phyloP scores from a whole-genome alignment of 2,329 filamentous ascomycete genomes.

The Coniochaeta sp. region DNA sequence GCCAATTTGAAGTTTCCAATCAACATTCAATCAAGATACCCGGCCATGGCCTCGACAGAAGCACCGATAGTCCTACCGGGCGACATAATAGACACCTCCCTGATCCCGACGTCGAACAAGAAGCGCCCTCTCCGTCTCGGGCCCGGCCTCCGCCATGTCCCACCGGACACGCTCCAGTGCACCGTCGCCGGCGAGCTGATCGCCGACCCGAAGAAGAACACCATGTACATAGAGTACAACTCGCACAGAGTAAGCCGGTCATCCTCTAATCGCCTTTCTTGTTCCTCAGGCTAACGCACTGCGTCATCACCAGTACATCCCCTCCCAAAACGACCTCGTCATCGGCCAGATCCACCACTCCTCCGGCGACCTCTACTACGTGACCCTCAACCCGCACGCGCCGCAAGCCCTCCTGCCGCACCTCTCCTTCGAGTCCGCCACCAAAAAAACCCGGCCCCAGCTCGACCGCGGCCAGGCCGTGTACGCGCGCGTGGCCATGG shows the following conservation, averaged over 20 bases:
- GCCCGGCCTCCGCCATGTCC: constrained; percentile 75
- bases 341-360: constrained; percentile 79
- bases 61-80: constrained; percentile 73
- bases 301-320: constrained; percentile 56
- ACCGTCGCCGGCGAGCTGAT: constrained; percentile 61
- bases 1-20: background rate
- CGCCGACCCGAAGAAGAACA: constrained; percentile 65
- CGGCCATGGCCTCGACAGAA: constrained; percentile 24
- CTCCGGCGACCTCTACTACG: constrained; percentile 71
- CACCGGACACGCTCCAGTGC: constrained; percentile 64
- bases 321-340: constrained; percentile 75
- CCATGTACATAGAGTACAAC: constrained; percentile 68
- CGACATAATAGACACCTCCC: constrained; percentile 59
- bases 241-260: constrained; percentile 50
- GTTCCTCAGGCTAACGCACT: constrained; percentile 5
- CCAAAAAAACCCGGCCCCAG: constrained; percentile 83
- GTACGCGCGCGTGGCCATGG: constrained; percentile 76
- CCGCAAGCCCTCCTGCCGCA: constrained; percentile 67
- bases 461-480: constrained; percentile 70
- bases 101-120: constrained; percentile 56
- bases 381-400: constrained; percentile 62
- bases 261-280: background rate
- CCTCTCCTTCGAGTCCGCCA: constrained; percentile 86
- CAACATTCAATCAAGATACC: background rate
- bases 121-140: constrained; percentile 73